These are phyloP conservation scores for Gracilaria vermiculophylla DNA, from an alignment of 23 red algal genomes.

Conservation along the genomic window DNA sequence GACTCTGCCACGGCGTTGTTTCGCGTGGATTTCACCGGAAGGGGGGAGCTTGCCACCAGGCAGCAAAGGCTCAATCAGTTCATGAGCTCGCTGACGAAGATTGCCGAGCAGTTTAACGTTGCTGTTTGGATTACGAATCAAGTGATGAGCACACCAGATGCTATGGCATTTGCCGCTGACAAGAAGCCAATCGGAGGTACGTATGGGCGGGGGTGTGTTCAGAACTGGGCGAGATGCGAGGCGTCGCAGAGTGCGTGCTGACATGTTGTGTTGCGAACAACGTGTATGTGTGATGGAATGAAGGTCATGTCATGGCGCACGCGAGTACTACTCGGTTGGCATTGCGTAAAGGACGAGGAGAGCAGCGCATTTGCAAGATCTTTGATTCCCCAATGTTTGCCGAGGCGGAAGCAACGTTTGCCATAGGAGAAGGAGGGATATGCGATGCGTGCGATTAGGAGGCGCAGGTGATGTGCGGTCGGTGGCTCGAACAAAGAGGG, in stretches of 20 bases:
- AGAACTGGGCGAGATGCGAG: no score
- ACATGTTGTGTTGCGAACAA: not conserved
- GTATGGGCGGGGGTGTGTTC: not conserved
- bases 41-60: constrained; percentile 85
- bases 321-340: constrained; percentile 88
- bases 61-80: constrained; percentile 97
- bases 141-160: constrained; percentile 78
- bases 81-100: constrained; percentile 81
- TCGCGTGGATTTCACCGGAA: constrained; percentile 89
- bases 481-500: not conserved
- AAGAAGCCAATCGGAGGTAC: constrained; percentile 58
- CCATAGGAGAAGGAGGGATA: constrained; percentile 78
- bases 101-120: constrained; percentile 96
- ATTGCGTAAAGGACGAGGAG: constrained; percentile 91
- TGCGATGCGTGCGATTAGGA: constrained; percentile 82
- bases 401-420: constrained; percentile 94
- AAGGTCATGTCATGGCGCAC: constrained; percentile 94
- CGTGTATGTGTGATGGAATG: not conserved
- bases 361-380: constrained; percentile 96
- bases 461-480: not conserved
- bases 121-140: constrained; percentile 97
- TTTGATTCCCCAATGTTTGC: constrained; percentile 83
- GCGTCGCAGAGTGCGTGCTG: not conserved
- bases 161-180: constrained; percentile 68
- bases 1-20: constrained; percentile 96